These are phyloP conservation scores for Tuber microsphaerosporum DNA, from an alignment of 495 filamentous ascomycete genomes.

Conservation along the genomic window DNA sequence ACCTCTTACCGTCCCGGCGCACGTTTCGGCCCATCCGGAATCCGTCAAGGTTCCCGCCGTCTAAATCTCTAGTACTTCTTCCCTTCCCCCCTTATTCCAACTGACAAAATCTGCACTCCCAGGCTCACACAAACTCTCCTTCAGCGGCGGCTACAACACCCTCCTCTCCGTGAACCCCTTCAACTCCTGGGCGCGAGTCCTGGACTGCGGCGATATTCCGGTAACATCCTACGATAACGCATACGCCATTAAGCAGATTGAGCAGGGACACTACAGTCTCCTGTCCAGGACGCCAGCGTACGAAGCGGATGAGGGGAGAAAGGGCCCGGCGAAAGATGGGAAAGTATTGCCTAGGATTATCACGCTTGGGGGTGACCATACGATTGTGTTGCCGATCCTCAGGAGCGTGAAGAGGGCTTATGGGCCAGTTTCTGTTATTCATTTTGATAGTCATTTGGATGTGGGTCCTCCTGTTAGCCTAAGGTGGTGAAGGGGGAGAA, in stretches of 20 bases:
- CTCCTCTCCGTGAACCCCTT: slow-evolving; percentile 55
- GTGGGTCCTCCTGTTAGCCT: neutral
- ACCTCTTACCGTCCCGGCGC: slow-evolving; percentile 76
- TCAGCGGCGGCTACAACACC: slow-evolving; percentile 45
- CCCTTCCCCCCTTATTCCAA: neutral
- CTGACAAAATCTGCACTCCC: slow-evolving; percentile 6
- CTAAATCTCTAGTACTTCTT: slow-evolving; percentile 42
- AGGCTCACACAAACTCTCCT: slow-evolving; percentile 20
- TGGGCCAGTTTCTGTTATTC: slow-evolving; percentile 61
- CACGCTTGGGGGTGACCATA: slow-evolving; percentile 63
- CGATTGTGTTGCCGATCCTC: slow-evolving; percentile 55
- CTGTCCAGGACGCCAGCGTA: slow-evolving; percentile 50
- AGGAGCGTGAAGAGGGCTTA: slow-evolving; percentile 61
- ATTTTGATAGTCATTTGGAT: slow-evolving; percentile 64
- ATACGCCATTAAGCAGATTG: slow-evolving; percentile 67
- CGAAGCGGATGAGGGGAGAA: slow-evolving; percentile 43
- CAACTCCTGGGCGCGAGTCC: slow-evolving; percentile 56
- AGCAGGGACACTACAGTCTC: slow-evolving; percentile 55
- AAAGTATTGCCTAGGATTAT: slow-evolving; percentile 57
- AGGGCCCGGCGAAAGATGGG: slow-evolving; percentile 49
- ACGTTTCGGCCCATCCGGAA: slow-evolving; percentile 73
- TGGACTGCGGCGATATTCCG: slow-evolving; percentile 72
- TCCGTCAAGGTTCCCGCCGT: slow-evolving; percentile 62
- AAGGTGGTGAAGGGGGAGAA: neutral
- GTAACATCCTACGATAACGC: slow-evolving; percentile 67